A percentile compares a stretch with the other conserved stretches of the same genome.
Conservation (phyloP, 495 filamentous ascomycete species). For the Hypoxylon intermedium region DNA sequence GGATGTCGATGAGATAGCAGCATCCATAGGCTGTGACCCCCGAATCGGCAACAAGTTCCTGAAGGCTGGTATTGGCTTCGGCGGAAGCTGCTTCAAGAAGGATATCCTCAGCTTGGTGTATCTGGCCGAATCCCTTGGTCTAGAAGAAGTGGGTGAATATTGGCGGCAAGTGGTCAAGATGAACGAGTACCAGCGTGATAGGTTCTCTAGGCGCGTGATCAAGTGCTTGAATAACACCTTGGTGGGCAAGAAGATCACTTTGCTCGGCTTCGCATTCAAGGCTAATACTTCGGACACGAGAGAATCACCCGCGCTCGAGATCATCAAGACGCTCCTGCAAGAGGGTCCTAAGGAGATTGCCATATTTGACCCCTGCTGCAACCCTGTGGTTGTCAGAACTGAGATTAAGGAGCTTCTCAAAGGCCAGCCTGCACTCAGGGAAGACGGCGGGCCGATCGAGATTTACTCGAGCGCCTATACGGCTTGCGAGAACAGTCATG, state of each 20-base stretch:
- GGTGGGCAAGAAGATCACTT: slow-evolving; percentile 71
- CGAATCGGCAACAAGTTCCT: slow-evolving; percentile 77
- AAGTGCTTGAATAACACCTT: slow-evolving; percentile 72
- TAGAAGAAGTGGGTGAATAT: slow-evolving; percentile 78
- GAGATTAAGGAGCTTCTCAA: slow-evolving; percentile 53
- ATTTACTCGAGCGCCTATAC: slow-evolving; percentile 58
- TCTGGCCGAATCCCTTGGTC: slow-evolving; percentile 70
- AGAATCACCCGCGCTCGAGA: slow-evolving; percentile 71
- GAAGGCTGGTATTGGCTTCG: slow-evolving; percentile 79
- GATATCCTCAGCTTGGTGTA: slow-evolving; percentile 80
- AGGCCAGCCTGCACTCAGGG: slow-evolving; percentile 41
- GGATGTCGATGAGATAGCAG: slow-evolving; percentile 73
- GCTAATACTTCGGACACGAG: slow-evolving; percentile 81
- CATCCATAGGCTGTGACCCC: slow-evolving; percentile 72
- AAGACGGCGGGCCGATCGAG: slow-evolving; percentile 47
- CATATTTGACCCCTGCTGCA: slow-evolving; percentile 77
- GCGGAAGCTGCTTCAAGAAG: slow-evolving; percentile 85
- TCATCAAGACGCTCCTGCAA: slow-evolving; percentile 68
- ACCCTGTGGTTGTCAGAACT: slow-evolving; percentile 46
- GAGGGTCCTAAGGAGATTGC: slow-evolving; percentile 70
- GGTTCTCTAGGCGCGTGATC: slow-evolving; percentile 70
- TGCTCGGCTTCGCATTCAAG: slow-evolving; percentile 85
- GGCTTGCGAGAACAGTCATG: slow-evolving; percentile 60
- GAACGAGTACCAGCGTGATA: slow-evolving; percentile 77
- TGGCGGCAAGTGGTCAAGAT: slow-evolving; percentile 76